A percentile compares a stretch with the other conserved stretches of the same genome.
Conservation (phyloP, 495 filamentous ascomycete genomes). For the Penicillium antarcticum region DNA sequence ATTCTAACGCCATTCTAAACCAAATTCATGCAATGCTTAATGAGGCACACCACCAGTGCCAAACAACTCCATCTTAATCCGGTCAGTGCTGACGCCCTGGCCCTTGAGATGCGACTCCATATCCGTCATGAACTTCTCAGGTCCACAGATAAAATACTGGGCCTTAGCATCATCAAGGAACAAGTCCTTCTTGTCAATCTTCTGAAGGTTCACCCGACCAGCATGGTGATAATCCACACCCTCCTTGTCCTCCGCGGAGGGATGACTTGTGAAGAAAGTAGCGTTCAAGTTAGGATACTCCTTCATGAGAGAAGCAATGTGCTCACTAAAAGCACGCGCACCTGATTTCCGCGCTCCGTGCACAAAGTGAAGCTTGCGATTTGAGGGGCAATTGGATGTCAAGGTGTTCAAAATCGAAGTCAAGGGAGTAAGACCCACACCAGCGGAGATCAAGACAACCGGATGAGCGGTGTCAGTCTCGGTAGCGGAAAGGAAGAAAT, state of each 20-base stretch:
- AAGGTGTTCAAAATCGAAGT: constrained; percentile 64
- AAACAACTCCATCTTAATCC: constrained; percentile 66
- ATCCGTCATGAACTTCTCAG: constrained; percentile 62
- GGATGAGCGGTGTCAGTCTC: constrained; percentile 25
- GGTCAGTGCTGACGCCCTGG: constrained; percentile 49
- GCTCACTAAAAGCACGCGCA: constrained; percentile 40
- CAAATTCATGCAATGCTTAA: background rate
- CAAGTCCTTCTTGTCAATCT: constrained; percentile 50
- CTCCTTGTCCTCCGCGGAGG: constrained; percentile 40
- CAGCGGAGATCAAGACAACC: constrained; percentile 67
- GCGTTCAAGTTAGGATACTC: constrained; percentile 36
- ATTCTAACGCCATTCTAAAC: constrained; percentile 2
- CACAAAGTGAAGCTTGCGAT: constrained; percentile 56
- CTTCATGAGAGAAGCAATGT: constrained; percentile 45
- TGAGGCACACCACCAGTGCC: constrained; percentile 52
- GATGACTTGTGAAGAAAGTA: constrained; percentile 37
- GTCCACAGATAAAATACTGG: constrained; percentile 70
- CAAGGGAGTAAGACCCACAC: constrained; percentile 67
- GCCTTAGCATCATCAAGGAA: constrained; percentile 51
- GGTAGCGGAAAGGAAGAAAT: constrained; percentile 58
- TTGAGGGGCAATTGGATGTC: constrained; percentile 27
- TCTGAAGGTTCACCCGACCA: constrained; percentile 53
- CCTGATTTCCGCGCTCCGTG: constrained; percentile 53
- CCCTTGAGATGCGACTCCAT: constrained; percentile 44
- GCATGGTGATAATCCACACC: constrained; percentile 54